phyloP scores from a whole-genome alignment of 140 eudicot species.

The Senecio squalidus region DNA sequence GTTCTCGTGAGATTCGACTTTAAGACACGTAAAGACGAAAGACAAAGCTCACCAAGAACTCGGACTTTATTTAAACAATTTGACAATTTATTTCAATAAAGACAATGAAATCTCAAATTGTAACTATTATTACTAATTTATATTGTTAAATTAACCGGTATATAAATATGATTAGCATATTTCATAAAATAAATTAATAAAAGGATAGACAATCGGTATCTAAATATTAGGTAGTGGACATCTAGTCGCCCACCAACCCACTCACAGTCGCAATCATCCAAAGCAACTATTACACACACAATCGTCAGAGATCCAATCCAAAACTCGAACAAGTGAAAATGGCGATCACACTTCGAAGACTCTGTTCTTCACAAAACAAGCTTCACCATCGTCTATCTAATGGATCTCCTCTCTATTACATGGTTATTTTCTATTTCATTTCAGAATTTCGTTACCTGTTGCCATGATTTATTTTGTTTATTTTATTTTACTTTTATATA shows the following conservation, averaged over 20 bases:
- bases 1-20: no score
- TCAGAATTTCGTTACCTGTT: background rate
- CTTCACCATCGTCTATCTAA: slow-evolving; percentile 31
- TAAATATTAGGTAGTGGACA: slow-evolving; percentile 13
- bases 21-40: no score
- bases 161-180: no score
- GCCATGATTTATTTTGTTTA: background rate
- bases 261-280: background rate
- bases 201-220: slow-evolving; percentile 12
- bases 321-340: slow-evolving; percentile 16
- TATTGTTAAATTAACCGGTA: no score
- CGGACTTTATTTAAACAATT: no score
- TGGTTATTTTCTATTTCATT: slow-evolving; percentile 28
- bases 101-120: no score
- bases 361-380: slow-evolving; percentile 32
- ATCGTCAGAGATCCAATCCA: slow-evolving; percentile 3
- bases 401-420: slow-evolving; percentile 33
- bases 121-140: no score
- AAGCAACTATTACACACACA: background rate
- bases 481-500: slow-evolving; percentile 13
- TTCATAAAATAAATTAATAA: no score
- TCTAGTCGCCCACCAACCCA: slow-evolving; percentile 20
- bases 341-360: slow-evolving; percentile 67
- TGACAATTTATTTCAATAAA: no score
- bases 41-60: no score